Evolutionary conservation across 2,329 filamentous ascomycete genomes (phyloP).

Genomic region (Xylariaceae sp.): DNA sequence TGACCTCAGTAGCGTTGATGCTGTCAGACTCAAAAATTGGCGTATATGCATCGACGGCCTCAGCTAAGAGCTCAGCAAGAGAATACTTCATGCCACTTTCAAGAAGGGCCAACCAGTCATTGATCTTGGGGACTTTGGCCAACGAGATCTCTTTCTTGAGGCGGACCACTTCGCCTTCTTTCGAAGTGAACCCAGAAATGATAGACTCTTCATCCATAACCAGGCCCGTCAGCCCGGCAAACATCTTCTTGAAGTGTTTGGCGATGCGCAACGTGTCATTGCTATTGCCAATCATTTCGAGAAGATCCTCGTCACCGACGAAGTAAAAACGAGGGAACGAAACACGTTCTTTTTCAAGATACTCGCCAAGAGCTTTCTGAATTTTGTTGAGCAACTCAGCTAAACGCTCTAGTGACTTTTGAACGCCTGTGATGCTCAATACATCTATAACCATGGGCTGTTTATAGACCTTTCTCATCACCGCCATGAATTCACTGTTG

Average conservation of each 20-base stretch:
- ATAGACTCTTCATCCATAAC: slow-evolving; percentile 85
- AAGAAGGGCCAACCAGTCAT: slow-evolving; percentile 94
- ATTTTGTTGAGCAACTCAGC: slow-evolving; percentile 99
- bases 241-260: slow-evolving; percentile 99
- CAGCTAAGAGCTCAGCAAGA: slow-evolving; percentile 80
- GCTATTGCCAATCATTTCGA: slow-evolving; percentile 99
- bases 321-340: slow-evolving; percentile 99
- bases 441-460: slow-evolving; percentile 94
- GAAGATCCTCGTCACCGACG: slow-evolving; percentile 93
- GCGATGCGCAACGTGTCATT: slow-evolving; percentile 94
- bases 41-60: slow-evolving; percentile 78
- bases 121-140: slow-evolving; percentile 91
- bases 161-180: slow-evolving; percentile 83
- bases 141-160: slow-evolving; percentile 90
- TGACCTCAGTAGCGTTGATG: slow-evolving; percentile 66
- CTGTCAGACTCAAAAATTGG: slow-evolving; percentile 67
- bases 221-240: slow-evolving; percentile 87
- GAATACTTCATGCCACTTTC: slow-evolving; percentile 93
- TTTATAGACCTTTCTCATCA: slow-evolving; percentile 99
- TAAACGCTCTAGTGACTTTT: slow-evolving; percentile 90
- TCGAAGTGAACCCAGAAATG: slow-evolving; percentile 89
- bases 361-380: slow-evolving; percentile 96
- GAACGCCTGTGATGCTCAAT: slow-evolving; percentile 88
- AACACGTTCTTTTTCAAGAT: slow-evolving; percentile 93
- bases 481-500: slow-evolving; percentile 96